Evolutionary conservation across 2,329 filamentous ascomycete species (phyloP).

Genomic region (Aspergillus candidus): DNA sequence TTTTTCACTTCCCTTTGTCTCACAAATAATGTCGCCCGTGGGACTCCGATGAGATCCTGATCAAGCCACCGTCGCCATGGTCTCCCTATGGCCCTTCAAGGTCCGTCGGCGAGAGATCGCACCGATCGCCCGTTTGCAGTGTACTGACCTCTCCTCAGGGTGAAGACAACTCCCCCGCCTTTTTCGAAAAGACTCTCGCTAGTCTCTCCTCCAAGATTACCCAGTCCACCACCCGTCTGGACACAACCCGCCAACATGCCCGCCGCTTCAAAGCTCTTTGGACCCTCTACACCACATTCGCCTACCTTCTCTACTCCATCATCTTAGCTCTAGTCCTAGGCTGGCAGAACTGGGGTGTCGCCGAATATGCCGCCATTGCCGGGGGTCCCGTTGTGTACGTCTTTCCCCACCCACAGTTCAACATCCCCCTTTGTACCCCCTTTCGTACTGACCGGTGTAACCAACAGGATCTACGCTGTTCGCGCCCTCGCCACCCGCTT

Average conservation of each 20-base stretch:
- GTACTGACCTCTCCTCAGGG: conserved; percentile 46
- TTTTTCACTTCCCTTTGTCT: background rate
- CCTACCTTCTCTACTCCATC: conserved; percentile 79
- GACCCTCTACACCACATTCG: conserved; percentile 85
- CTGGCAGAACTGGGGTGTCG: conserved; percentile 66
- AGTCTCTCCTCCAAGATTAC: conserved; percentile 77
- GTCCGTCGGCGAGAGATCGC: conserved; percentile 41
- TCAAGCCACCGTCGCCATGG: conserved; percentile 49
- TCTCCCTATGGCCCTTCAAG: conserved; percentile 81
- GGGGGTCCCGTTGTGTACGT: conserved; percentile 72
- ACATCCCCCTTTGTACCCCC: background rate
- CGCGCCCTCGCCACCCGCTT: conserved; percentile 61
- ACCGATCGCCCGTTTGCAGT: background rate
- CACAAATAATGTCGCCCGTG: conserved; percentile 1
- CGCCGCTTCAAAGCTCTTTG: conserved; percentile 77
- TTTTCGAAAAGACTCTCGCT: conserved; percentile 87
- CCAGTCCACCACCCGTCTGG: conserved; percentile 65
- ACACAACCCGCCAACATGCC: conserved; percentile 63
- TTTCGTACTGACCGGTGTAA: background rate
- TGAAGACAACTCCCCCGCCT: conserved; percentile 74
- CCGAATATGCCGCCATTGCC: conserved; percentile 72
- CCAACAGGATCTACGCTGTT: conserved; percentile 67
- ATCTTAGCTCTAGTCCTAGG: conserved; percentile 81
- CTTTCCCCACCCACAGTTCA: background rate
- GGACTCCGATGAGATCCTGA: no score